Evolutionary conservation across 2,329 filamentous ascomycete genomes (phyloP).

Genomic region (Fusarium dlaminii): DNA sequence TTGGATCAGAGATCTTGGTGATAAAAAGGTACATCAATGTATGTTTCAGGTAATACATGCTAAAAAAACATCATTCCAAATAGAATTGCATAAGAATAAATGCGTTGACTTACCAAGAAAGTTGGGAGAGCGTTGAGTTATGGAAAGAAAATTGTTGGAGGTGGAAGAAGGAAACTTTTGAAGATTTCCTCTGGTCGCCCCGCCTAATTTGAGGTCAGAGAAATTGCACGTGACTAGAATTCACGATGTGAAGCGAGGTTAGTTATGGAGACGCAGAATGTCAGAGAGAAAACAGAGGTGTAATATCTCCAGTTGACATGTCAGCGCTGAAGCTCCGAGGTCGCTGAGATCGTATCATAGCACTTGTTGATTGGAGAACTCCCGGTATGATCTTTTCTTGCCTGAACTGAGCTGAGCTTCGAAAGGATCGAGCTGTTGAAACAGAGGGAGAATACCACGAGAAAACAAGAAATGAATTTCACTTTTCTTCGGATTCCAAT

Average conservation of each 20-base stretch:
- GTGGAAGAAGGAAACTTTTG: constrained; percentile 13
- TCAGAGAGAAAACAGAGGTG: constrained; percentile 6
- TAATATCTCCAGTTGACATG: constrained; percentile 10
- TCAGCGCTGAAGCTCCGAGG: constrained; percentile 3
- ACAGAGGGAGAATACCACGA: neutral
- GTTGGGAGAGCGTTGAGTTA: constrained; percentile 14
- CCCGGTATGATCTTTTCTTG: constrained; percentile 1
- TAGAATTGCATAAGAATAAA: neutral
- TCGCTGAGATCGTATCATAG: constrained; percentile 24
- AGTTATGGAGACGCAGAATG: constrained; percentile 13
- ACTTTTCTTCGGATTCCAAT: constrained; percentile 45
- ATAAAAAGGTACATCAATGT: constrained; percentile 68
- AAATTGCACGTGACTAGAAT: constrained; percentile 15
- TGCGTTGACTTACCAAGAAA: constrained; percentile 47
- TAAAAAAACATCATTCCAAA: constrained; percentile 61
- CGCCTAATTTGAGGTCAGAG: constrained; percentile 33
- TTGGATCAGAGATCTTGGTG: constrained; percentile 77
- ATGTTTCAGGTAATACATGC: constrained; percentile 69
- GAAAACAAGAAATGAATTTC: constrained; percentile 36
- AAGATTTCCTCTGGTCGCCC: constrained; percentile 19
- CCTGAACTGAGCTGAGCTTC: neutral
- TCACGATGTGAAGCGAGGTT: constrained; percentile 26
- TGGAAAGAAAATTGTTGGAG: constrained; percentile 7
- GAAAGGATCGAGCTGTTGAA: constrained; percentile 18
- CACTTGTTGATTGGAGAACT: constrained; percentile 29